These are phyloP conservation scores for Trichoderma sp. DNA, from an alignment of 2,329 filamentous ascomycete genomes.

Conservation along the genomic window DNA sequence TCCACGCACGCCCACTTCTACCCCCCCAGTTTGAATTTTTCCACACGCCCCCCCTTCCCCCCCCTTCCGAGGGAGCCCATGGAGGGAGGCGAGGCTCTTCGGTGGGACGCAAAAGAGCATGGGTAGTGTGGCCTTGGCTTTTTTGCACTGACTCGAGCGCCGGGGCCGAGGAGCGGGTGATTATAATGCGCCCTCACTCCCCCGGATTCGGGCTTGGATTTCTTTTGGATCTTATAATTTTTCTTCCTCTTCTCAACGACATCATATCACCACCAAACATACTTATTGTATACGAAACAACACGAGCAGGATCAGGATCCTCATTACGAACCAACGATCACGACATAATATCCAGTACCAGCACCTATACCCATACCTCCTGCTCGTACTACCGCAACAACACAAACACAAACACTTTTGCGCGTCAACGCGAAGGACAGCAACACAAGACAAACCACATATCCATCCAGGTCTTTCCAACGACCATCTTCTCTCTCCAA, in stretches of 20 bases:
- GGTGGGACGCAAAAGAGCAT: constrained; percentile 12
- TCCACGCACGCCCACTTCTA: constrained; percentile 11
- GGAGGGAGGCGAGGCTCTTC: constrained; percentile 27
- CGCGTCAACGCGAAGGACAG: constrained; percentile 12
- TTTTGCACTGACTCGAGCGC: constrained; percentile 23
- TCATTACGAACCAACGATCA: constrained; percentile 9
- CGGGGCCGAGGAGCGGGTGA: constrained; percentile 13
- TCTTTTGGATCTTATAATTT: neutral
- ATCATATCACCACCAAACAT: neutral
- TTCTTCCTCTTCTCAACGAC: neutral
- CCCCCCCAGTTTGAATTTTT: neutral
- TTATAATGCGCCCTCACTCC: constrained; percentile 24
- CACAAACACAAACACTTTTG: neutral
- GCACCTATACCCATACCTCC: neutral
- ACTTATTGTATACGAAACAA: neutral
- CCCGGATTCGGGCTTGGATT: neutral
- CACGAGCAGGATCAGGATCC: constrained; percentile 22
- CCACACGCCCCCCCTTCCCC: neutral
- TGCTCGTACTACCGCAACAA: neutral
- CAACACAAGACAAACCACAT: neutral
- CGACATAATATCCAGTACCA: neutral
- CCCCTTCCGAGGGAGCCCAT: neutral
- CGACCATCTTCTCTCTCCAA: neutral
- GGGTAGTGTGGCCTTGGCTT: constrained; percentile 12
- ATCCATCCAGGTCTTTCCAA: neutral